Evolutionary conservation across 2,329 filamentous ascomycete genomes (phyloP).

Genomic region (Aurifilum marmelostoma): DNA sequence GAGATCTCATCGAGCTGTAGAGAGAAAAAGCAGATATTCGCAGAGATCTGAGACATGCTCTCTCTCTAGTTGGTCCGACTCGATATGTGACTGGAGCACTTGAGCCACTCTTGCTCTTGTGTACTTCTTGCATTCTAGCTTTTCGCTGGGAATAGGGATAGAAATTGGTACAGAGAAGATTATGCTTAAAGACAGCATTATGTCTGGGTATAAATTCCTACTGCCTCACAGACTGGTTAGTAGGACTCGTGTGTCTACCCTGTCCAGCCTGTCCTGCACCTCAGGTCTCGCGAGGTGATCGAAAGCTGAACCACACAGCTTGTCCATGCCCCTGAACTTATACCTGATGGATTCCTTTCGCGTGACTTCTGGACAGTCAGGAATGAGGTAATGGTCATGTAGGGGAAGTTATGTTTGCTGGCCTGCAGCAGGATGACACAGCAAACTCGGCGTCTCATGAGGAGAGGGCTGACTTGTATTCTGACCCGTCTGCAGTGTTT

Average conservation of each 20-base stretch:
- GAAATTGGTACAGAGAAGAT: no score
- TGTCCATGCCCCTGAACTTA: background rate
- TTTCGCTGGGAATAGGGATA: no score
- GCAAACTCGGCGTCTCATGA: background rate
- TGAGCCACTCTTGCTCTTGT: no score
- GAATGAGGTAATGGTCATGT: background rate
- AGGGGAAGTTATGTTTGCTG: background rate
- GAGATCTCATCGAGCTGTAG: no score
- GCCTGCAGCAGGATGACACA: background rate
- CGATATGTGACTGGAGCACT: no score
- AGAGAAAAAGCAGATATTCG: no score
- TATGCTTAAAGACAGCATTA: no score
- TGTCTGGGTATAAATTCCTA: no score
- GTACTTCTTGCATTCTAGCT: no score
- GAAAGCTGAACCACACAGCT: background rate
- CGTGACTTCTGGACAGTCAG: background rate
- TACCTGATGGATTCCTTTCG: no score
- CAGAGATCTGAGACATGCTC: no score
- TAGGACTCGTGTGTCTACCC: background rate
- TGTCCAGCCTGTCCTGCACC: background rate
- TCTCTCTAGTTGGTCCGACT: no score
- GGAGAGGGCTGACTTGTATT: background rate
- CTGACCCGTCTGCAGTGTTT: background rate
- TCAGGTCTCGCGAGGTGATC: background rate
- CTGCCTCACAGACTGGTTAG: background rate